Evolutionary conservation across 1,284 basidiomycete genomes (phyloP).

Genomic region (Tilletia horrida): DNA sequence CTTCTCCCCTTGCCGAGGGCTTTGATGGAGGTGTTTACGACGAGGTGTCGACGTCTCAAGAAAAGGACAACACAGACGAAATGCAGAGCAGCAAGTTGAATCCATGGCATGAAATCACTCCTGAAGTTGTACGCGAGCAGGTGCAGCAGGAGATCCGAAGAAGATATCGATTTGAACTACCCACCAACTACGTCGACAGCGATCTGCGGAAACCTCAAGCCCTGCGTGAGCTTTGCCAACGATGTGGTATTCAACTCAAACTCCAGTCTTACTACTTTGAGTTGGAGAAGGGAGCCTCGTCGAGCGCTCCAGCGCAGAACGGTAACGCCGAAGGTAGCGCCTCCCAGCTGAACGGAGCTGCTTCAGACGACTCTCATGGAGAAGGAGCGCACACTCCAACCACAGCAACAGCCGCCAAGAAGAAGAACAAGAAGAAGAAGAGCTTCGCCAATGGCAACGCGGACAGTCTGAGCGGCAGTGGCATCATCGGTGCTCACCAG

Average conservation of each 20-base stretch:
- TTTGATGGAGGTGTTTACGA: conserved; percentile 7
- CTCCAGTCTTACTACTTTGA: conserved; percentile 60
- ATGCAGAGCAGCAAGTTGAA: conserved; percentile 20
- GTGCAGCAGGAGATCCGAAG: conserved; percentile 57
- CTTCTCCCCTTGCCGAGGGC: conserved; percentile 32
- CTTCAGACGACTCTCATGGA: conserved; percentile 38
- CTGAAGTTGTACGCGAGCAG: conserved; percentile 56
- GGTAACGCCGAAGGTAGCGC: conserved; percentile 4
- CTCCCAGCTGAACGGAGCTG: conserved; percentile 4
- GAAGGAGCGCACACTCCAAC: conserved; percentile 52
- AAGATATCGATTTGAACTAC: conserved; percentile 60
- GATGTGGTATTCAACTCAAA: conserved; percentile 61
- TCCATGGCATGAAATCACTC: conserved; percentile 59
- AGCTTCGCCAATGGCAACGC: not conserved
- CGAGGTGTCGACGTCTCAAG: not conserved
- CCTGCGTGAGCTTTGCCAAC: conserved; percentile 60
- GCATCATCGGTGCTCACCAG: conserved; percentile 24
- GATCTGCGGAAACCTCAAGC: conserved; percentile 57
- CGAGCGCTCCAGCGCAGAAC: conserved; percentile 15
- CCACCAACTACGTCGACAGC: conserved; percentile 54
- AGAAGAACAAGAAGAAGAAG: conserved; percentile 34
- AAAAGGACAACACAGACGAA: too few species aligned
- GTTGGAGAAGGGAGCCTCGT: conserved; percentile 18
- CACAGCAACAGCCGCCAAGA: conserved; percentile 24
- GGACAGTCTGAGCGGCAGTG: not conserved